Percentiles rank a stretch among this genome's conserved stretches.
phyloP scores from a whole-genome alignment of 2,329 filamentous ascomycete genomes.

The Lasiodiplodia hormozganensis region DNA sequence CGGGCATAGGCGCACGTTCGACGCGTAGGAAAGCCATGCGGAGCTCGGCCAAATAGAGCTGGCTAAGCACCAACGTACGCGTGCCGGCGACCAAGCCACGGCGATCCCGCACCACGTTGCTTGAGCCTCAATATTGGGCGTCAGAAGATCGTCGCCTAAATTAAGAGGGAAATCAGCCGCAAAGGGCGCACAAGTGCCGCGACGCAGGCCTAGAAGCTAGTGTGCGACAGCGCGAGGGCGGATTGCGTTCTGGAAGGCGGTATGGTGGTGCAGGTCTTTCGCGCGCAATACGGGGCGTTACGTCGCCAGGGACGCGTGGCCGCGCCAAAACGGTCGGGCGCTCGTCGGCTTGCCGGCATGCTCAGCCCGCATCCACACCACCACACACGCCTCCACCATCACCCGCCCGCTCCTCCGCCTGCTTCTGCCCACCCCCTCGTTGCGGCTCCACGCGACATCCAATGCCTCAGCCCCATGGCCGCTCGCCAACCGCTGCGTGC shows the following conservation, averaged over 20 bases:
- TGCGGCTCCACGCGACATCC: no score
- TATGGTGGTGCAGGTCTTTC: not conserved
- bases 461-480: not conserved
- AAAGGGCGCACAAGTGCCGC: not conserved
- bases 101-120: not conserved
- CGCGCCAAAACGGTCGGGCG: not conserved
- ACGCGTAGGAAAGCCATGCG: not conserved
- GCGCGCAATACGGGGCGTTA: slow-evolving; percentile 15
- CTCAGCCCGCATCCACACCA: not conserved
- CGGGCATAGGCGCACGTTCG: not conserved
- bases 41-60: not conserved
- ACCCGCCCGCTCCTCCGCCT: no score
- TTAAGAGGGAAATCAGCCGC: not conserved
- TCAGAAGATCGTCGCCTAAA: slow-evolving; percentile 5
- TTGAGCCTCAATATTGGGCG: not conserved
- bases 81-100: slow-evolving; percentile 7
- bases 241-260: no score
- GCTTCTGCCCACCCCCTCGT: no score
- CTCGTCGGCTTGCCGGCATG: not conserved
- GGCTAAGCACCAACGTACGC: slow-evolving; percentile 10
- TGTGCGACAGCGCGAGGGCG: not conserved
- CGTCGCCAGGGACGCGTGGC: slow-evolving; percentile 17
- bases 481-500: not conserved
- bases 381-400: not conserved
- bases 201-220: not conserved